A percentile compares a stretch with the other conserved stretches of the same genome.
phyloP scores from a whole-genome alignment of 768 basidiomycete genomes.

The Pisolithus microcarpus region DNA sequence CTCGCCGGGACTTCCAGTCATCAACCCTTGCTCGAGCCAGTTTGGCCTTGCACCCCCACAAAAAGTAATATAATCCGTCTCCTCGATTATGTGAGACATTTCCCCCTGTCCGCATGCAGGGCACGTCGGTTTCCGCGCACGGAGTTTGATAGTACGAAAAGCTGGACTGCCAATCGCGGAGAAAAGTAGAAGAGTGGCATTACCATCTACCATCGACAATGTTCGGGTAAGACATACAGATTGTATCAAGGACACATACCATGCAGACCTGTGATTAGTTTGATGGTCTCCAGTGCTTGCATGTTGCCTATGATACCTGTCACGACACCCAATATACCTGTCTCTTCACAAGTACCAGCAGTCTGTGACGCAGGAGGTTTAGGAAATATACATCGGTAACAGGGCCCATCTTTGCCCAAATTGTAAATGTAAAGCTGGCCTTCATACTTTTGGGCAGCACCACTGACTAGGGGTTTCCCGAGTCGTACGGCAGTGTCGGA shows the following conservation, averaged over 20 bases:
- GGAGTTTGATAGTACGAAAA: slow-evolving; percentile 80
- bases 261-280: slow-evolving; percentile 61
- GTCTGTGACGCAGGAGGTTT: slow-evolving; percentile 58
- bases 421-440: slow-evolving; percentile 79
- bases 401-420: slow-evolving; percentile 63
- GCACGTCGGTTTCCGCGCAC: slow-evolving; percentile 64
- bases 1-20: slow-evolving; percentile 31
- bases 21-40: slow-evolving; percentile 53
- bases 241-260: slow-evolving; percentile 32
- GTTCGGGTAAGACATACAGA: not conserved
- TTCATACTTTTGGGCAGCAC: slow-evolving; percentile 83
- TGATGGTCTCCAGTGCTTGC: slow-evolving; percentile 86
- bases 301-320: slow-evolving; percentile 85
- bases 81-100: slow-evolving; percentile 39
- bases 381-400: slow-evolving; percentile 93
- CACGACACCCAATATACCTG: slow-evolving; percentile 82
- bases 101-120: slow-evolving; percentile 62
- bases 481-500: slow-evolving; percentile 78
- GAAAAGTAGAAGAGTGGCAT: slow-evolving; percentile 64
- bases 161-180: slow-evolving; percentile 62
- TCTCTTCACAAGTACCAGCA: slow-evolving; percentile 77
- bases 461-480: slow-evolving; percentile 80
- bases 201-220: slow-evolving; percentile 37
- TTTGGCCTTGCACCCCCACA: slow-evolving; percentile 71
- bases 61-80: slow-evolving; percentile 77